phyloP scores from a whole-genome alignment of 23 red algal species.

The Pyropia yezoensis region DNA sequence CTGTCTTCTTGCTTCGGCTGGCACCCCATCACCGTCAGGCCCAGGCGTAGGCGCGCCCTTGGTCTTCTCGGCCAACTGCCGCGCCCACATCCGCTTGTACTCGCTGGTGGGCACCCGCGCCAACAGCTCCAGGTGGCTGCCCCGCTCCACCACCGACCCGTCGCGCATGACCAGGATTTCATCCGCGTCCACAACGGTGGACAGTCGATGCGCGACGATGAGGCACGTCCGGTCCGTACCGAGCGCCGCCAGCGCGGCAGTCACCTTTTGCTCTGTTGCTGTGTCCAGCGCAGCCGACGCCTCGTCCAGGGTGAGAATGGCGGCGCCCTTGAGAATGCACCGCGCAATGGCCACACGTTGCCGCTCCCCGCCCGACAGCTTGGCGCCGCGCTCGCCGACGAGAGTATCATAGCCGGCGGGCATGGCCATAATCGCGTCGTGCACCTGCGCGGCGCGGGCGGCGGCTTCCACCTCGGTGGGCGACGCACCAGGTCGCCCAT shows the following conservation, averaged over 20 bases:
- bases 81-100: no score
- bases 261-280: constrained; percentile 85
- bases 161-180: constrained; percentile 70
- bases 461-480: constrained; percentile 70
- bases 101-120: background rate
- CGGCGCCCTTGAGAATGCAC: constrained; percentile 68
- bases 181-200: constrained; percentile 83
- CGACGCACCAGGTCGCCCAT: constrained; percentile 63
- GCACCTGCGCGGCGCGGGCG: constrained; percentile 74
- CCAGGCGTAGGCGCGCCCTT: no score
- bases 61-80: no score
- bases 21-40: no score
- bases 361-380: constrained; percentile 82
- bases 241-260: constrained; percentile 55
- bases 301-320: constrained; percentile 78
- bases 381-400: constrained; percentile 81
- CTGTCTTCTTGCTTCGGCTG: no score
- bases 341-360: constrained; percentile 93
- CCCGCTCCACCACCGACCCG: constrained; percentile 71
- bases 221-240: constrained; percentile 68
- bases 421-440: constrained; percentile 85
- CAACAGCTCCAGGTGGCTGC: constrained; percentile 51
- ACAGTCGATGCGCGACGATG: constrained; percentile 89
- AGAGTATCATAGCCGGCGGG: constrained; percentile 59
- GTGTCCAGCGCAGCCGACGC: constrained; percentile 88